Evolutionary conservation across 2,329 filamentous ascomycete species (phyloP).

Genomic region (Monosporascus sp.): DNA sequence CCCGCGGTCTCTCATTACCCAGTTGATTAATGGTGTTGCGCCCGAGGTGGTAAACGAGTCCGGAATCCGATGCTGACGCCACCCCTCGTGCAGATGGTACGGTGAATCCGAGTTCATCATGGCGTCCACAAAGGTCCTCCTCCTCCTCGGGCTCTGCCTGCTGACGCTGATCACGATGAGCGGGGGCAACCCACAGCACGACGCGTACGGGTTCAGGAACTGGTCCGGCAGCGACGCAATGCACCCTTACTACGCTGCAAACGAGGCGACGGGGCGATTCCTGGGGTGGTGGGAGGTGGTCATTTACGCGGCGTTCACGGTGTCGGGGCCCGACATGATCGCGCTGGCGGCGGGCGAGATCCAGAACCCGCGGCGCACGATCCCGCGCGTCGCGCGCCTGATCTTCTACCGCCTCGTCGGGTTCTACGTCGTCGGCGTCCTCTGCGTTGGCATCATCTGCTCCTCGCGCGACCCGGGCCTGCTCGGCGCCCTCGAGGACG

Average conservation of each 20-base stretch:
- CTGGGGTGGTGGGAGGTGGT: slow-evolving; percentile 44
- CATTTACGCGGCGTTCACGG: slow-evolving; percentile 56
- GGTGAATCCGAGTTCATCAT: slow-evolving; percentile 48
- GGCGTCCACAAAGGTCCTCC: slow-evolving; percentile 47
- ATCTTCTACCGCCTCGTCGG: slow-evolving; percentile 59
- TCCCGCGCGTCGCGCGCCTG: slow-evolving; percentile 57
- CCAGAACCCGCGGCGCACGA: slow-evolving; percentile 49
- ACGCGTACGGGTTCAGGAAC: slow-evolving; percentile 52
- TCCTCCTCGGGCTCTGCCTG: slow-evolving; percentile 50
- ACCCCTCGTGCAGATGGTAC: slow-evolving; percentile 21
- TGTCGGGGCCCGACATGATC: slow-evolving; percentile 54
- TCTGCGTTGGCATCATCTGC: slow-evolving; percentile 54
- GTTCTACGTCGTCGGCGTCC: slow-evolving; percentile 58
- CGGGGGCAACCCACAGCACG: slow-evolving; percentile 54
- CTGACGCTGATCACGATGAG: slow-evolving; percentile 61
- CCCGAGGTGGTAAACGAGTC: too few species aligned
- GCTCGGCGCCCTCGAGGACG: slow-evolving; percentile 47
- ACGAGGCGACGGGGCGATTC: slow-evolving; percentile 47
- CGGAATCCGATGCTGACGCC: background rate
- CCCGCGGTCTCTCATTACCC: too few species aligned
- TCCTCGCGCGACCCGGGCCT: slow-evolving; percentile 53
- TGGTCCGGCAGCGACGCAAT: slow-evolving; percentile 25
- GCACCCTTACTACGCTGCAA: slow-evolving; percentile 20
- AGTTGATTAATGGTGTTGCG: too few species aligned
- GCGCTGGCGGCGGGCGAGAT: slow-evolving; percentile 40